Percentiles rank a stretch among this genome's conserved stretches.
phyloP scores from a whole-genome alignment of 495 filamentous ascomycete species.

The Penicillium simplicissimum region DNA sequence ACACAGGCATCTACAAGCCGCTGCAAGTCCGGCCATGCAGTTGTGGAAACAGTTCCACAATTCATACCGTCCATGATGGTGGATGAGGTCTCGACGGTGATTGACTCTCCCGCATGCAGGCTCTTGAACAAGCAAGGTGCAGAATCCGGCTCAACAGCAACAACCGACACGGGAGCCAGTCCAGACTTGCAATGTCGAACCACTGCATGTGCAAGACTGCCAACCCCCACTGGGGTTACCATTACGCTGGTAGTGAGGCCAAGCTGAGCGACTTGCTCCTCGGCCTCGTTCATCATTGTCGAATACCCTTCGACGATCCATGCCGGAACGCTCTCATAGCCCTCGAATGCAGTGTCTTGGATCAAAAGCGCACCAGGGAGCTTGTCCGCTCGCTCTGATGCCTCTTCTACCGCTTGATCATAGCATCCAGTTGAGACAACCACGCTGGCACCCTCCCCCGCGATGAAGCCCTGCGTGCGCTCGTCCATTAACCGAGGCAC shows the following conservation, averaged over 20 bases:
- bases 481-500: conserved; percentile 56
- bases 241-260: conserved; percentile 39
- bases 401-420: conserved; percentile 55
- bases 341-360: conserved; percentile 63
- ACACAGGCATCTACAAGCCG: conserved; percentile 59
- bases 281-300: conserved; percentile 65
- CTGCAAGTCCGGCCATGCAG: conserved; percentile 59
- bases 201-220: conserved; percentile 64
- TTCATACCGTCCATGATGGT: conserved; percentile 72
- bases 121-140: conserved; percentile 59
- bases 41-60: conserved; percentile 64
- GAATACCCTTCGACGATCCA: conserved; percentile 76
- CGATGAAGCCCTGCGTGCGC: conserved; percentile 53
- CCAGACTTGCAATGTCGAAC: conserved; percentile 55
- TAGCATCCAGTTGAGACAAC: conserved; percentile 56
- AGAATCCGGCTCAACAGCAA: conserved; percentile 64
- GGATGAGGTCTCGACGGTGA: conserved; percentile 45
- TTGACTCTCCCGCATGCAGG: conserved; percentile 45
- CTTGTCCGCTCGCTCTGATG: conserved; percentile 34
- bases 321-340: conserved; percentile 61
- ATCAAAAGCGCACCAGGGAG: conserved; percentile 52
- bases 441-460: conserved; percentile 57
- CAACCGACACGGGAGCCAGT: conserved; percentile 36
- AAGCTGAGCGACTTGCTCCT: conserved; percentile 48
- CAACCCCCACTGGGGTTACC: conserved; percentile 64